Evolutionary conservation across 2,329 filamentous ascomycete genomes (phyloP), one percentile per base, ranked within the genome.

Genomic region (Stylonectria norvegica): DNA sequence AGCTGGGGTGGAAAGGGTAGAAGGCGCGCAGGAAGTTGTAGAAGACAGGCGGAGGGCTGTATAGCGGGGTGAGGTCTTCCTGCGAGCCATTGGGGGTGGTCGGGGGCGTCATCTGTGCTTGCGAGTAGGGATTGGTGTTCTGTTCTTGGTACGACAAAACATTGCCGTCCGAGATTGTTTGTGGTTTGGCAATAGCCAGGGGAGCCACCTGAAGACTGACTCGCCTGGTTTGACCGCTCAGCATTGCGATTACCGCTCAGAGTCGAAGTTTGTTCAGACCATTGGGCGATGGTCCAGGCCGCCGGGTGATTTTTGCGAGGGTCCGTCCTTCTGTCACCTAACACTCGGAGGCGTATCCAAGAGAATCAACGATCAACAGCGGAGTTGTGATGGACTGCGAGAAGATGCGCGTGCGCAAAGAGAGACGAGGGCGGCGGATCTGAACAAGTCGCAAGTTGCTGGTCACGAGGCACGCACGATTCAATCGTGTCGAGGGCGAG

Each of bases 11-110:
- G 63, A 96, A 98, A 18, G 89, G 86, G 63, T 95, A 95, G 60
- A 95, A 91, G 35, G 93, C 93, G 50, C 93, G 85, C 32, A 98
- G 74, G 60, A 95, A 98, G 71, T 93, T 95, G 74, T 94, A 86
- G 61, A 96, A 95, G 43, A 89, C 74, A 2, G 85, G 78, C 49
- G 79, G 73, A 5, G 73, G 66, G 36, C 66, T 56, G 53, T 68
- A 55, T 53, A 65, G 59, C 11, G 63, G 58, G 40, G 57, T 58
- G 28, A 77, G 71, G 49, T 76, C 70, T 59, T 88, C 83, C 58
- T 76, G 75, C 17, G 79, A 82, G 57, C 75, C 76, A 64, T 83
- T 81, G 14, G 86, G 87, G 7, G 86, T 90, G 47, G 83, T 71
- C 29, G 87, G 86, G 19, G 87, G 86, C 34, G 86, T 90, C 66